A percentile compares a stretch with the other conserved stretches of the same genome.
Evolutionary conservation across 2,329 filamentous ascomycete species (phyloP).

Genomic region (Neofusicoccum kwambonambiense): DNA sequence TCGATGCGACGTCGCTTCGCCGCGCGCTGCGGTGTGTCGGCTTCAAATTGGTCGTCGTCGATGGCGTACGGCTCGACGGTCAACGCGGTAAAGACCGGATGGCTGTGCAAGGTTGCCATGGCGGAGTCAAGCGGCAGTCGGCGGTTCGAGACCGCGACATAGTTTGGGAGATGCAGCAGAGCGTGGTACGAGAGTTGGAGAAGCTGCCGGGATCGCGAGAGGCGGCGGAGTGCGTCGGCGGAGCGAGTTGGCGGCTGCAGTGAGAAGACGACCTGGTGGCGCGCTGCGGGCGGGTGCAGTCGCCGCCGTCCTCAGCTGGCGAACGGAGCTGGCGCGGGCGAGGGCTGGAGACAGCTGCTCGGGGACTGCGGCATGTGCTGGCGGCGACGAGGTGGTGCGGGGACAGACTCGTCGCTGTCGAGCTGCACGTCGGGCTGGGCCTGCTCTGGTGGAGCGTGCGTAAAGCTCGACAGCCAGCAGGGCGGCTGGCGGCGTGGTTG

Average conservation of each 20-base stretch:
- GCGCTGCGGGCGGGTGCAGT: no score
- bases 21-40: constrained; percentile 33
- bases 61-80: neutral
- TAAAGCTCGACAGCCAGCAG: neutral
- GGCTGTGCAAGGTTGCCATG: constrained; percentile 1
- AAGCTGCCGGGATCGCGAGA: neutral
- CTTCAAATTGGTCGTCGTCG: neutral
- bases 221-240: neutral
- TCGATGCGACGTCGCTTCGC: constrained; percentile 60
- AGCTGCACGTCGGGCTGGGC: neutral
- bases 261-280: neutral
- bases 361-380: no score
- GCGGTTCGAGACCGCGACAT: constrained; percentile 11
- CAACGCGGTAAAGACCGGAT: neutral
- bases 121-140: neutral
- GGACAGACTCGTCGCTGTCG: neutral
- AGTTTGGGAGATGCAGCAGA: neutral
- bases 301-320: no score
- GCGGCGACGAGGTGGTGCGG: neutral
- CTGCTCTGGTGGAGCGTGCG: neutral
- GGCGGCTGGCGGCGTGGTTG: neutral
- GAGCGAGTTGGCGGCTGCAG: neutral
- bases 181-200: neutral
- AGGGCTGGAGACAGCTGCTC: neutral
- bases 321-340: neutral